Conservation (phyloP, 495 filamentous ascomycete species). For the Entonaema liquescens region DNA sequence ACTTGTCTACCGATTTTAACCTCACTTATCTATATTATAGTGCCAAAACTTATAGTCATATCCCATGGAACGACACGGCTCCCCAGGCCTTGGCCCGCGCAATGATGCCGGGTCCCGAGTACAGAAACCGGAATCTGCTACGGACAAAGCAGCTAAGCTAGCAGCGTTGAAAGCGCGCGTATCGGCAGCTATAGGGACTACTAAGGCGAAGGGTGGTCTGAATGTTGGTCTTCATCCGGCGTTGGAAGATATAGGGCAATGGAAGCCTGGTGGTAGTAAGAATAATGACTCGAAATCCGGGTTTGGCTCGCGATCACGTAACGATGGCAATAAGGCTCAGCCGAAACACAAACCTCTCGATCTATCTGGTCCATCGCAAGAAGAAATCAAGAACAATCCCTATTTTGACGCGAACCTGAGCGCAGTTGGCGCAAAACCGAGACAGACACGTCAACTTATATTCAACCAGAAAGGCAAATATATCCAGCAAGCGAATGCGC, state of each 20-base stretch:
- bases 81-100: slow-evolving; percentile 60
- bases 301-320: slow-evolving; percentile 32
- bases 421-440: slow-evolving; percentile 66
- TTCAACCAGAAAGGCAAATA: slow-evolving; percentile 99
- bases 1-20: background rate
- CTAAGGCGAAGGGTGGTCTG: slow-evolving; percentile 75
- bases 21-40: background rate
- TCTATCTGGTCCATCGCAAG: slow-evolving; percentile 71
- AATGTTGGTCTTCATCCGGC: slow-evolving; percentile 92
- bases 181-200: slow-evolving; percentile 72
- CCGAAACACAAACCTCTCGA: slow-evolving; percentile 58
- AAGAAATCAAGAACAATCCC: slow-evolving; percentile 71
- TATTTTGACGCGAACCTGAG: slow-evolving; percentile 83
- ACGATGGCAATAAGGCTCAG: slow-evolving; percentile 14
- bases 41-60: slow-evolving; percentile 44
- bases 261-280: slow-evolving; percentile 59
- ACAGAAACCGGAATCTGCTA: slow-evolving; percentile 62
- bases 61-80: slow-evolving; percentile 56
- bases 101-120: slow-evolving; percentile 60
- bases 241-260: slow-evolving; percentile 75
- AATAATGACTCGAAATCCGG: slow-evolving; percentile 42
- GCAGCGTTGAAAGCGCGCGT: slow-evolving; percentile 85
- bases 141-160: slow-evolving; percentile 59
- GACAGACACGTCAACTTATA: slow-evolving; percentile 75
- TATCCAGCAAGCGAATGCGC: slow-evolving; percentile 87